phyloP scores from a whole-genome alignment of 2,329 filamentous ascomycete genomes.

The Stachybotrys chartarum region DNA sequence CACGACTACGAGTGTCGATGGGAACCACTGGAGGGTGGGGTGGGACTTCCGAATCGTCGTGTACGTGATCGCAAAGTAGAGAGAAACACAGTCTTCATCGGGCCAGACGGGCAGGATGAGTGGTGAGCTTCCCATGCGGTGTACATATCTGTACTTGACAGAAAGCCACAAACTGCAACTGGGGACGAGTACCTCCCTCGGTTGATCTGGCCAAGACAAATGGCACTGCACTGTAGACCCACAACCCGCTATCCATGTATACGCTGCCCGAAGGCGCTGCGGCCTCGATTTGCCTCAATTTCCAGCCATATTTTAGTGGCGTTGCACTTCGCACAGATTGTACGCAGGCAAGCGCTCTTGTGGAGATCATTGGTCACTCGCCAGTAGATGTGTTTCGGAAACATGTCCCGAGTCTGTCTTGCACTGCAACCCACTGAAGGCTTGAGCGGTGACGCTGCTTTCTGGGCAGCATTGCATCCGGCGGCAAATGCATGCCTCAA shows the following conservation, averaged over 20 bases:
- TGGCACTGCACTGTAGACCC: not conserved
- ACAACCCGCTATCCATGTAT: not conserved
- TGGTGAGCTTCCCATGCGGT: not conserved
- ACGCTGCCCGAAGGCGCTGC: not conserved
- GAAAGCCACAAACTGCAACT: not conserved
- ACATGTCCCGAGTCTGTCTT: not conserved
- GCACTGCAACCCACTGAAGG: not conserved
- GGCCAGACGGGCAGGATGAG: not conserved
- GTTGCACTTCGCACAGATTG: not conserved
- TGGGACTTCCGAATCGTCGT: not conserved
- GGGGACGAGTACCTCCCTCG: not conserved
- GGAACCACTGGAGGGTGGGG: not conserved
- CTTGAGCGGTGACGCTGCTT: not conserved
- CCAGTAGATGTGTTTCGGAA: not conserved
- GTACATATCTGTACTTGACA: not conserved
- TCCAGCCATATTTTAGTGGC: not conserved
- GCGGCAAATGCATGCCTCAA: not conserved
- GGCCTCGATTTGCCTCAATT: not conserved
- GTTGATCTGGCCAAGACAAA: not conserved
- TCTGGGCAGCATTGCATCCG: not conserved
- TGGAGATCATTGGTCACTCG: not conserved
- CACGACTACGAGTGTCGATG: not conserved
- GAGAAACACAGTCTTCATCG: not conserved
- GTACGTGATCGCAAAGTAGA: not conserved
- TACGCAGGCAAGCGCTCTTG: not conserved